Evolutionary conservation across 257 asterid species (phyloP), one percentile per base, ranked within the genome.

Genomic region (Capsicum pubescens): DNA sequence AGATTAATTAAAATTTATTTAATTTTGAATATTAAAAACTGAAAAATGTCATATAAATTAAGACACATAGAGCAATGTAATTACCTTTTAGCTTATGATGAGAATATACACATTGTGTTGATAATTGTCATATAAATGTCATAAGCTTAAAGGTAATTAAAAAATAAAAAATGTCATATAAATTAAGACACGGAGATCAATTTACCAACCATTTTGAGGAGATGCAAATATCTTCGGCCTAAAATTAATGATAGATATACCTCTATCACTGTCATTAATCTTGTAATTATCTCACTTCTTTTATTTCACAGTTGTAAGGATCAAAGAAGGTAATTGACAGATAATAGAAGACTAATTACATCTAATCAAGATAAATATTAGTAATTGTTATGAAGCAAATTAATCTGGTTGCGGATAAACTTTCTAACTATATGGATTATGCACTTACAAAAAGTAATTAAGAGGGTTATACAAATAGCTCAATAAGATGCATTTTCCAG

Each of bases 351-450:
- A 19, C 39, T 72, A 48, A 48, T 21, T 3, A 11, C 57, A 19
- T 72, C 12, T 61, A 42, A 71, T 71, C 79, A 46, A 71, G 39
- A 71, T 46, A 21, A 71, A 36, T 11, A 44, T 71, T 67, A 63
- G 69, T 63, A 66, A 66, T 67, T 71, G 6, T 71, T 44, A 70
- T 42, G 54, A 39, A 69, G 54, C 77, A 39, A 69, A 70, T 64
- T 64, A 2, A 64, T 46, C 36, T 12, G n/a, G 35, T 60, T 60
- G 12, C 1, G 36, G 79, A 70, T 44, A 70, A 70, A 21, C 15
- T 71, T 44, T 11, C 79, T 44, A 71, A 21, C 57, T 71, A 71
- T 44, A 13, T 66, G 44, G 44, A 39, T 39, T 39, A 61, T 61
- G 36, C 36, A 71, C 39, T 46, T 71, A 46, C 11, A 71, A 46